Evolutionary conservation across 148 eudicot genomes (phyloP).

Genomic region (Fallopia convolvulus): DNA sequence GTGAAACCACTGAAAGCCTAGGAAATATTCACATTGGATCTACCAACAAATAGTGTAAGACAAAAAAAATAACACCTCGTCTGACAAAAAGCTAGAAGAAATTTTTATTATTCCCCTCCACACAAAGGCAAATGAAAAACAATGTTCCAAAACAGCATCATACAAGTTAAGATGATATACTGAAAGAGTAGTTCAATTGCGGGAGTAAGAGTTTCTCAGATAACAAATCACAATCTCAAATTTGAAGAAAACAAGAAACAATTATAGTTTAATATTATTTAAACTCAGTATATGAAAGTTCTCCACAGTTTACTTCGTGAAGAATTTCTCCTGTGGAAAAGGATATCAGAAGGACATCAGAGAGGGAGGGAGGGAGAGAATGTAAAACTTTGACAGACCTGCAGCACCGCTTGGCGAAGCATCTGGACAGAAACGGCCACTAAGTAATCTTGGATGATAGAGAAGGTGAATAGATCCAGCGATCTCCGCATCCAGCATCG

Average conservation of each 20-base stretch:
- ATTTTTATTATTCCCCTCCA: background rate
- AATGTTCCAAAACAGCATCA: background rate
- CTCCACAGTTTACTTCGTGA: background rate
- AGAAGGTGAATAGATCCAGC: constrained; percentile 83
- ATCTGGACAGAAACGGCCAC: constrained; percentile 96
- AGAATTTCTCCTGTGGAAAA: background rate
- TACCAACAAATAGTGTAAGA: background rate
- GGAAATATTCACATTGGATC: background rate
- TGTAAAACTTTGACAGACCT: constrained; percentile 34
- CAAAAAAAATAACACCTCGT: background rate
- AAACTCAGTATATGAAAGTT: background rate
- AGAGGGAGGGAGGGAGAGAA: background rate
- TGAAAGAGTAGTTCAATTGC: background rate
- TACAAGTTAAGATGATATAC: background rate
- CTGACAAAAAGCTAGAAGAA: background rate
- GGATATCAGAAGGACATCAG: background rate
- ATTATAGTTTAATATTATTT: background rate
- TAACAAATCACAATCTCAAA: background rate
- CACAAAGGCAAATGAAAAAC: background rate
- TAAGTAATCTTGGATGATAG: constrained; percentile 87
- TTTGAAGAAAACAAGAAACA: background rate
- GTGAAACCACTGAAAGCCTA: background rate
- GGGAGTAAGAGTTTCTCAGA: background rate
- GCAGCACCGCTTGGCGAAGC: constrained; percentile 96
- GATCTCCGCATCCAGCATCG: constrained; percentile 71